Evolutionary conservation across 2,329 filamentous ascomycete genomes (phyloP).

Genomic region (Colletotrichum melonis): DNA sequence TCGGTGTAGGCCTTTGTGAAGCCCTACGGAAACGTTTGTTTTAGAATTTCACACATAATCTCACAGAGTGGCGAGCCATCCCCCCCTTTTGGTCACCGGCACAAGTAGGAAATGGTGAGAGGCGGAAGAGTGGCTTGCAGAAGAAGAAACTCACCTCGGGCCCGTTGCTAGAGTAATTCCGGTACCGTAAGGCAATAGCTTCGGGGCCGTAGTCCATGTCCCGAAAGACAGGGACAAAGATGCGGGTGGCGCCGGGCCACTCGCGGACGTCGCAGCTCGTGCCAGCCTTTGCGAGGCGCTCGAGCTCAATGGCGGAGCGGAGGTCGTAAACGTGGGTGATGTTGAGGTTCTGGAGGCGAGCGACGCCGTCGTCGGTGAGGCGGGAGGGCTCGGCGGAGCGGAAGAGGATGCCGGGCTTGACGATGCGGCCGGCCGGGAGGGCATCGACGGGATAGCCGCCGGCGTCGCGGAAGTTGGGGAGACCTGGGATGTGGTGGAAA

Average conservation of each 20-base stretch:
- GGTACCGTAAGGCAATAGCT: slow-evolving; percentile 69
- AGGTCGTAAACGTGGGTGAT: slow-evolving; percentile 77
- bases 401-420: slow-evolving; percentile 69
- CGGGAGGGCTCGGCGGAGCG: slow-evolving; percentile 75
- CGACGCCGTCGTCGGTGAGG: slow-evolving; percentile 64
- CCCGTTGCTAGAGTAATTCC: slow-evolving; percentile 67
- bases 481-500: slow-evolving; percentile 64
- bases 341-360: slow-evolving; percentile 64
- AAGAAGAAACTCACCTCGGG: slow-evolving; percentile 42
- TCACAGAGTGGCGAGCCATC: too few relatives aligned
- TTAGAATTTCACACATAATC: not conserved
- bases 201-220: slow-evolving; percentile 72
- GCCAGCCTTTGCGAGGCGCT: slow-evolving; percentile 45
- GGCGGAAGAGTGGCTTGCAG: too few relatives aligned
- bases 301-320: slow-evolving; percentile 70
- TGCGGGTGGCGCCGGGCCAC: slow-evolving; percentile 55
- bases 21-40: slow-evolving; percentile 49
- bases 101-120: not conserved
- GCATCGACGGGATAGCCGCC: slow-evolving; percentile 65
- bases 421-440: slow-evolving; percentile 44
- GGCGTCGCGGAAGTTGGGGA: slow-evolving; percentile 77
- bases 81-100: too few relatives aligned
- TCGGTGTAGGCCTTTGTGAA: slow-evolving; percentile 73
- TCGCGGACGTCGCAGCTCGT: slow-evolving; percentile 42
- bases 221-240: slow-evolving; percentile 74